Conservation (phyloP, 169 alveolate species). For the Amoebophrya sp. region DNA sequence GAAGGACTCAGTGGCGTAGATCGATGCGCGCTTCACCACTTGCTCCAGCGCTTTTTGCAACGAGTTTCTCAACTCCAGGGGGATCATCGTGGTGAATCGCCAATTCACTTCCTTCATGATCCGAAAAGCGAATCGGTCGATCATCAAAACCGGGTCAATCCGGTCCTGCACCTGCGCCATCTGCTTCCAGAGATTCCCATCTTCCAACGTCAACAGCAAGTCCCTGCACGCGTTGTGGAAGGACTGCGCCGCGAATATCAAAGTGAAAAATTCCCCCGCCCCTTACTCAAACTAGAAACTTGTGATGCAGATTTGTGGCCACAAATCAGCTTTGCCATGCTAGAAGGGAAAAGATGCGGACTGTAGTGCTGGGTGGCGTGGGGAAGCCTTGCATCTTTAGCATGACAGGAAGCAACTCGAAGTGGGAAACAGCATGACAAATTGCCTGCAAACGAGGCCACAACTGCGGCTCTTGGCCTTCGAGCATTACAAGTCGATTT, state of each 20-base stretch:
- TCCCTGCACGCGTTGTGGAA: background rate
- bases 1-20: background rate
- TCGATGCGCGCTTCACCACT: background rate
- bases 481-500: no score
- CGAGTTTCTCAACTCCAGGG: background rate
- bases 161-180: background rate
- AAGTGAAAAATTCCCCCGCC: no score
- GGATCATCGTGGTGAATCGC: background rate
- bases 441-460: no score
- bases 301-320: no score
- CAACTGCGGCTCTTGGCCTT: no score
- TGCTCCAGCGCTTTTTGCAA: background rate
- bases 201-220: background rate
- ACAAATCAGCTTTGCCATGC: no score
- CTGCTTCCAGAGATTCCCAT: background rate
- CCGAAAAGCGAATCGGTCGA: background rate
- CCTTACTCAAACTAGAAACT: no score
- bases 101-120: background rate
- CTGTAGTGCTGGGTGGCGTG: no score
- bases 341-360: no score
- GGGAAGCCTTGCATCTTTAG: no score
- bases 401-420: no score
- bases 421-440: no score
- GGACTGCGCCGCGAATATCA: background rate
- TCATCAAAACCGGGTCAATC: background rate